These are phyloP conservation scores for Torrubiella hemipterigena DNA, from an alignment of 2,329 filamentous ascomycete genomes.

Conservation along the genomic window DNA sequence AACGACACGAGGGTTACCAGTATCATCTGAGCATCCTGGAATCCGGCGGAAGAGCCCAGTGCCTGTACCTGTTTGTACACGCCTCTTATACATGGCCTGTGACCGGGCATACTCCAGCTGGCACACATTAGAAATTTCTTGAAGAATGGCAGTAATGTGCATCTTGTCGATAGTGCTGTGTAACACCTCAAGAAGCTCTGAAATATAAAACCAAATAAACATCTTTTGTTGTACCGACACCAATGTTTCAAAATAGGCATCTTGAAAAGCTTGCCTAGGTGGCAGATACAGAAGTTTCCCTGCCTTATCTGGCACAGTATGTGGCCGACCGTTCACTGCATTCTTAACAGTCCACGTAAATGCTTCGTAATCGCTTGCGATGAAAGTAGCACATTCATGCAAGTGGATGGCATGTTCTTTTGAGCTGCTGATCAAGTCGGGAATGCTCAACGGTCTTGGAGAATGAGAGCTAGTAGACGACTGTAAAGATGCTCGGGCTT, in stretches of 20 bases:
- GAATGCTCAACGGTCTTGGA: no score
- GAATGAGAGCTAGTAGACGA: no score
- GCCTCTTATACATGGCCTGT: conserved; percentile 26
- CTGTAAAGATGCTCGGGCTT: no score
- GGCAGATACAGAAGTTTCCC: conserved; percentile 14
- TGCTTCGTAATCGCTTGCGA: no score
- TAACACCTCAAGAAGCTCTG: conserved; percentile 18
- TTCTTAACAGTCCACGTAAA: no score
- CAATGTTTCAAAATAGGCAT: conserved; percentile 27
- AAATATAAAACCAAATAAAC: conserved; percentile 28
- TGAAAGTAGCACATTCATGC: no score
- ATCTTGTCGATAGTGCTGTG: conserved; percentile 17
- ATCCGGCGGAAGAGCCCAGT: conserved; percentile 29
- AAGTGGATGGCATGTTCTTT: no score
- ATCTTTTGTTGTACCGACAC: conserved; percentile 20
- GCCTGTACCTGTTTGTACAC: conserved; percentile 21
- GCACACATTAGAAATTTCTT: conserved; percentile 32
- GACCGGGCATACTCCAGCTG: conserved; percentile 28
- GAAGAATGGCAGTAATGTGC: conserved; percentile 22
- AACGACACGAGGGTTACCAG: conserved; percentile 20
- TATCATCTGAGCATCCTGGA: conserved; percentile 20
- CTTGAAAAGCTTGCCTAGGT: conserved; percentile 13
- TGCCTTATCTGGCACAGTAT: background rate
- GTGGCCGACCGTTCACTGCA: background rate
- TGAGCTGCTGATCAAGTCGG: no score